Conservation (phyloP, 2,329 filamentous ascomycete species). For the Pseudogymnoascus sp. region DNA sequence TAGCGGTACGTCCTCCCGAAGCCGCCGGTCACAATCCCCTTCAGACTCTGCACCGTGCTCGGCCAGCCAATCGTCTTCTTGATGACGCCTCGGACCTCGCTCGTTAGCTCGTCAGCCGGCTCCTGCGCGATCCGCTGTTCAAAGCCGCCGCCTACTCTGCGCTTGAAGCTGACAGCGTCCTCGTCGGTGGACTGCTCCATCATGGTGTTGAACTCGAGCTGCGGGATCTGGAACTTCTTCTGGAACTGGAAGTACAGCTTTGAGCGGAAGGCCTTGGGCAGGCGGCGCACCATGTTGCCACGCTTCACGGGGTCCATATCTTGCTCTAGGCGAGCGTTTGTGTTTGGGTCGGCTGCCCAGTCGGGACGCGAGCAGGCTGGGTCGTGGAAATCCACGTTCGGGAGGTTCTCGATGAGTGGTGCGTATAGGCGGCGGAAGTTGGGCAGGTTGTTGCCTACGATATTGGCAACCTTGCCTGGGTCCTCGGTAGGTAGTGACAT, state of each 20-base stretch:
- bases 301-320: slow-evolving; percentile 89
- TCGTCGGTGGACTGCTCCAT: slow-evolving; percentile 69
- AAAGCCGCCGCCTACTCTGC: slow-evolving; percentile 73
- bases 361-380: slow-evolving; percentile 47
- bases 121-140: slow-evolving; percentile 75
- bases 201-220: slow-evolving; percentile 76
- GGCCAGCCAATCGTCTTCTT: slow-evolving; percentile 88
- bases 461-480: slow-evolving; percentile 86
- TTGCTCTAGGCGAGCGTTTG: slow-evolving; percentile 66
- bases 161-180: slow-evolving; percentile 56
- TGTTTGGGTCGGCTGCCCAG: slow-evolving; percentile 56
- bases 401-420: slow-evolving; percentile 80
- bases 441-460: slow-evolving; percentile 81
- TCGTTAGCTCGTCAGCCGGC: slow-evolving; percentile 56
- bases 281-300: slow-evolving; percentile 90
- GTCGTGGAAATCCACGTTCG: slow-evolving; percentile 75
- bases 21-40: slow-evolving; percentile 75
- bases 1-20: slow-evolving; percentile 64
- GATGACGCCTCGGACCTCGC: slow-evolving; percentile 68
- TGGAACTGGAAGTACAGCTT: slow-evolving; percentile 95
- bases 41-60: slow-evolving; percentile 78
- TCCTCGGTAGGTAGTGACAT: slow-evolving; percentile 90
- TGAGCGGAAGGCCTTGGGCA: slow-evolving; percentile 78
- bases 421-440: slow-evolving; percentile 90
- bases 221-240: slow-evolving; percentile 78